phyloP scores from a whole-genome alignment of 805 yeast genomes.

The Pichia thaimueangensis region DNA sequence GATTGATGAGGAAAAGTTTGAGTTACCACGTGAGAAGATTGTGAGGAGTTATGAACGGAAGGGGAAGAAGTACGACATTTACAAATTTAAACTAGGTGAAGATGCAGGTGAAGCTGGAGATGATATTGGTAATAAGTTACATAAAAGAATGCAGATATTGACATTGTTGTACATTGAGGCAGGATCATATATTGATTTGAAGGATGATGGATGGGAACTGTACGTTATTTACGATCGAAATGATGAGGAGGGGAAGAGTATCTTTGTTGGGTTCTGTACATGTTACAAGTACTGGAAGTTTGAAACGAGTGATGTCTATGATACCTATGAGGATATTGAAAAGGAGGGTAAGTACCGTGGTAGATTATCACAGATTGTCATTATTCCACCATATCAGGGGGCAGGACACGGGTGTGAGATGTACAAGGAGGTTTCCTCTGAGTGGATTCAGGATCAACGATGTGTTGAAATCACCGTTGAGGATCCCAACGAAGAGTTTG shows the following conservation, averaged over 20 bases:
- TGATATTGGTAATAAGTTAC: constrained; percentile 44
- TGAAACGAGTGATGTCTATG: constrained; percentile 36
- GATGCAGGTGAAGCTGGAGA: constrained; percentile 16
- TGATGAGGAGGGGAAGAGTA: constrained; percentile 26
- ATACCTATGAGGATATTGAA: constrained; percentile 37
- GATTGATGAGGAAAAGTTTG: constrained; percentile 40
- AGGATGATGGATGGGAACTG: constrained; percentile 76
- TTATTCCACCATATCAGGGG: constrained; percentile 80
- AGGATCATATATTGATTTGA: constrained; percentile 76
- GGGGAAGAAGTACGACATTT: constrained; percentile 43
- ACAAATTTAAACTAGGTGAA: constrained; percentile 37
- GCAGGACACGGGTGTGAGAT: constrained; percentile 63
- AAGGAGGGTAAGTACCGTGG: constrained; percentile 37
- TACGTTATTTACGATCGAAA: constrained; percentile 45
- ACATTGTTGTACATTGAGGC: constrained; percentile 88
- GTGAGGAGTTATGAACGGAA: constrained; percentile 15
- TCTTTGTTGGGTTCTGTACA: constrained; percentile 75
- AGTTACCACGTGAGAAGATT: constrained; percentile 29
- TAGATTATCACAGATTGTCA: constrained; percentile 81
- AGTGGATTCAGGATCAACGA: constrained; percentile 47
- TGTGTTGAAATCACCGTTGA: constrained; percentile 80
- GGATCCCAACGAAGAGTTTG: constrained; percentile 91
- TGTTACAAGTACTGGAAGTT: constrained; percentile 81
- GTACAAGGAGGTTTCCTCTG: constrained; percentile 48
- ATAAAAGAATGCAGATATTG: constrained; percentile 67